phyloP scores from a whole-genome alignment of 441 rosid genomes.

The Pelargonium citronellum region DNA sequence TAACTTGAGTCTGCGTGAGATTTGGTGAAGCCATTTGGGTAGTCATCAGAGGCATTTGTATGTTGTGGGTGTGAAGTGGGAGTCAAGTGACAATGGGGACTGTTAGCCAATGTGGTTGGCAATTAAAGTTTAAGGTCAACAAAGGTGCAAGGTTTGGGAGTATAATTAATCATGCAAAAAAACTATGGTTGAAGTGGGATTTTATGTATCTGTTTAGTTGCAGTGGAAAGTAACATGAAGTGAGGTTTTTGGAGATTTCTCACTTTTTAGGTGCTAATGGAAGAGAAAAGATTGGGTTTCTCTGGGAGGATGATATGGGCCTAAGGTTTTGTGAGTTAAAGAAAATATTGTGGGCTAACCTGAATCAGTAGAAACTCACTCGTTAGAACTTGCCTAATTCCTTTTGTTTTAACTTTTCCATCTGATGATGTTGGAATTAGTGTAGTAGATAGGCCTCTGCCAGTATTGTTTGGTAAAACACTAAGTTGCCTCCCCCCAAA shows the following conservation, averaged over 20 bases:
- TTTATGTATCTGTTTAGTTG: not conserved
- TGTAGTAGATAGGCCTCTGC: too few species aligned
- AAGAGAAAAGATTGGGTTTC: not conserved
- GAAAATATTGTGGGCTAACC: not conserved
- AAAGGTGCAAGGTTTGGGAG: not conserved
- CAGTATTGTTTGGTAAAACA: too few species aligned
- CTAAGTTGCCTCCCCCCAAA: too few species aligned
- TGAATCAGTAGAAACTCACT: not conserved
- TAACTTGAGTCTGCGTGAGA: too few species aligned
- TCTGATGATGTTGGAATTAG: too few species aligned
- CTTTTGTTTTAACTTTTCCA: too few species aligned
- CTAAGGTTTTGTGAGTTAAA: not conserved
- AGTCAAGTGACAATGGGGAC: not conserved
- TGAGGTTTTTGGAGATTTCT: too few species aligned
- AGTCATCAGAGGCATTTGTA: too few species aligned
- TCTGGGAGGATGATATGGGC: not conserved
- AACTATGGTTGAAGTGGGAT: not conserved
- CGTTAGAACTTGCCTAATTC: too few species aligned
- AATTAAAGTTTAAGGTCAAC: not conserved
- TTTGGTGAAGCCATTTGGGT: too few species aligned
- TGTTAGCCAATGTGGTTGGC: not conserved
- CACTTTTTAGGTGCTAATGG: not conserved
- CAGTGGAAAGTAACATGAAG: not conserved
- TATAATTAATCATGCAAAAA: not conserved
- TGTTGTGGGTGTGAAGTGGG: not conserved